These are phyloP conservation scores for Wickerhamomyces sydowiorum DNA, from an alignment of 805 yeast species.

Conservation along the genomic window DNA sequence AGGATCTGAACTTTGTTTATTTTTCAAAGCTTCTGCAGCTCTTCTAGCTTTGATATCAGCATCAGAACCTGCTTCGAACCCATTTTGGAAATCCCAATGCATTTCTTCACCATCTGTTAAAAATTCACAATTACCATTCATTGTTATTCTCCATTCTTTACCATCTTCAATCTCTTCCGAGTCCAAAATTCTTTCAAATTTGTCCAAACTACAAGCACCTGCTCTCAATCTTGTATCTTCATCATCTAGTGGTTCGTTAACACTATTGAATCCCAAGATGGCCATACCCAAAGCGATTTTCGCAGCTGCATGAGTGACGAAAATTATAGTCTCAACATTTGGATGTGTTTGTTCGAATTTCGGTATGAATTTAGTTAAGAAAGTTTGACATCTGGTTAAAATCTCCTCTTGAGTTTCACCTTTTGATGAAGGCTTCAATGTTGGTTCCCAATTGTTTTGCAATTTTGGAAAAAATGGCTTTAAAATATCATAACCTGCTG, in stretches of 20 bases:
- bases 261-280: conserved; percentile 45
- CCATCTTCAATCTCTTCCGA: conserved; percentile 17
- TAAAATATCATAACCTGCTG: conserved; percentile 49
- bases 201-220: conserved; percentile 82
- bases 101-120: conserved; percentile 79
- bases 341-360: conserved; percentile 54
- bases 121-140: conserved; percentile 73
- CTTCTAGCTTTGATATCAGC: conserved; percentile 67
- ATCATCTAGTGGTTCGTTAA: conserved; percentile 45
- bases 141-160: conserved; percentile 50
- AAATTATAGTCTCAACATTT: conserved; percentile 50
- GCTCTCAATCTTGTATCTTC: conserved; percentile 52
- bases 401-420: conserved; percentile 81
- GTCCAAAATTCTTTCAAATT: conserved; percentile 32
- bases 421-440: conserved; percentile 49
- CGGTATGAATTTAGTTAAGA: conserved; percentile 53
- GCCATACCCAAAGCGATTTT: conserved; percentile 85
- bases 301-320: conserved; percentile 93
- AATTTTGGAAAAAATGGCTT: conserved; percentile 49
- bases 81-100: conserved; percentile 82
- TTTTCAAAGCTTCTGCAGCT: conserved; percentile 13
- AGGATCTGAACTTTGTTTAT: conserved; percentile 4
- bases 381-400: conserved; percentile 49
- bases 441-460: conserved; percentile 42
- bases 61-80: conserved; percentile 84